Evolutionary conservation across 2,329 filamentous ascomycete species (phyloP), one percentile per base, ranked within the genome.

Genomic region (Paecilomyces sp.): DNA sequence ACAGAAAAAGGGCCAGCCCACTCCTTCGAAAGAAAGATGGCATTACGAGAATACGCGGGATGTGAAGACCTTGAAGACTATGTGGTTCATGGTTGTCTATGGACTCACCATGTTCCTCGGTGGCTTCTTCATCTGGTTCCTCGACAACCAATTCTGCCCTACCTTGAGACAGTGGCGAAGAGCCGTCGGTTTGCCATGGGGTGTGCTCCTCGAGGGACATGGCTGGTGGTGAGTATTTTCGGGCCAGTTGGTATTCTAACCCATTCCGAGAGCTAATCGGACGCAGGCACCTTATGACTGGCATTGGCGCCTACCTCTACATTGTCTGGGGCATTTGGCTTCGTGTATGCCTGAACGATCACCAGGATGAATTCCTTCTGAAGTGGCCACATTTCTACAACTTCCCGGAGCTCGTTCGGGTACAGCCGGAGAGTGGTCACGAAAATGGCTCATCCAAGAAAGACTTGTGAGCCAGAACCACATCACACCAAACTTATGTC

Each of bases 251-350:
- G 3, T n/a, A 30, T 24, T 31, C 11, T 47, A 30, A 12, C 24
- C 55, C 24, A 33, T 60, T 53, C 28, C 51, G 3, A 55, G 28
- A 47, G 28, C 34, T 58, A 31, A n/a, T 55, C 33, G 33, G 31
- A 33, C 31, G 6, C 57, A 82, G 88, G 88, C 90, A 93, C 75
- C 69, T 93, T 41, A 87, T 93, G 82, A 94, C 91, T 0, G 90
- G 90, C 12, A 79, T 88, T 36, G 91, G 91, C 71, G 90, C 90
- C 15, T 95, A 95, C 73, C 89, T 88, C 70, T 91, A 93, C 71
- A 91, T 95, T 65, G 79, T 86, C 13, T 95, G 91, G 90, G 88
- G 90, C 13, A 86, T 92, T 28, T 93, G 90, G 88, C 80, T 94
- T 18, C 84, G 90, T 50, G 86, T 88, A 63, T 91, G 89, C 66